Base-by-base conservation (phyloP, 2,329 filamentous ascomycete species). In the Diaporthe eres region DNA sequence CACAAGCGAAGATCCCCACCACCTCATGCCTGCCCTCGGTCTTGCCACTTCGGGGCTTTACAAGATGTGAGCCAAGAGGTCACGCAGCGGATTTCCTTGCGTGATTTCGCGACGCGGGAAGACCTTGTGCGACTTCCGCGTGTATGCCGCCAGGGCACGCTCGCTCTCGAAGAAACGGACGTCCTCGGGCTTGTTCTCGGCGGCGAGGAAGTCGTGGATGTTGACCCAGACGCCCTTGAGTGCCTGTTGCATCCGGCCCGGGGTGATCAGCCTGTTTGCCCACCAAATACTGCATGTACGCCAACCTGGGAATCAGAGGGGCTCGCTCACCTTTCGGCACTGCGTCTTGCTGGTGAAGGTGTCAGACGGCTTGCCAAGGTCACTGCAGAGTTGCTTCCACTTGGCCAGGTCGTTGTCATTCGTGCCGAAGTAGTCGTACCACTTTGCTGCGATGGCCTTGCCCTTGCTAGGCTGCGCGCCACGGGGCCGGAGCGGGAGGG, bases 141-240 rank as follows among this genome's bases (percentile, higher is more conserved):
- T 88, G 77, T 87, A 87, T 0, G 68, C 6, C 0, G 82, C 76
- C 4, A 90, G 84, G 4, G 80, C 78, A 0, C 9, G 2, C 28
- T 82, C 74, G 74, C 51, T 85, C 1, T 25, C 9, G 77, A 88
- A 89, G 44, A 79, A 81, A 1, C 22, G 76, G 3, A 86, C 82
- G 0, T 65, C 73, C 0, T 76, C 61, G 1, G 80, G 81, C 17
- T 75, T 77, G 8, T 79, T 73, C 34, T 84, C 72, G 13, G 83
- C 84, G 0, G 81, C 77, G 9, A 90, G 79, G 74, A 90, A 87
- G 79, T 90, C 88, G 39, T 76, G 77, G 51, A 90, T 89, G 75
- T 90, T 90, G 75, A 90, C 83, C 79, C 85, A 84, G 6, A 89
- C 81, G 0, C 65, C 77, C n/a, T 78, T 79, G 2, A 89, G 80